Base-by-base conservation (phyloP, 805 yeast species). In the Pichia membranifaciens region DNA sequence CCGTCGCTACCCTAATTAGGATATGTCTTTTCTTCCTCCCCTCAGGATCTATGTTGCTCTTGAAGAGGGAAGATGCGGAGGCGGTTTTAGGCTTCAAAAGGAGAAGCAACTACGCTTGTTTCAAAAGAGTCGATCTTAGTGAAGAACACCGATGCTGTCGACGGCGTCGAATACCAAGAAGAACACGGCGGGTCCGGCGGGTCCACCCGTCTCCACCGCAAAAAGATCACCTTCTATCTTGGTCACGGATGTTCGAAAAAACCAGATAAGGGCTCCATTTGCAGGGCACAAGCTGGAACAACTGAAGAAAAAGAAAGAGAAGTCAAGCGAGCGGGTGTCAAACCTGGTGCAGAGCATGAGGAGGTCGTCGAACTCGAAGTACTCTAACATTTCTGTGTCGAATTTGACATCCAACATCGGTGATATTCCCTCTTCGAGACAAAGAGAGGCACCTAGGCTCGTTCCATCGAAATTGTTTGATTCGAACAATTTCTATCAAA, bases 151-250 rank as follows among this genome's bases (percentile, higher is more conserved):
- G 21, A 41, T 41, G 43, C 10, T 31, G 22, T 31, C 43, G 3
- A 10, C 34, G 5, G 31, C 5, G 17, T 28, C 37, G 3, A 25
- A 7, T 20, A 9, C 20, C 5, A 31, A 31, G 2, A 31, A 20
- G 15, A 25, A 25, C 15, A 6, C 29, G 18, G 2, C 29, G 15
- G 17, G 9, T 9, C 6, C 88, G 78, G 62, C 79, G 95, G 51
- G 89, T 82, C 95, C 86, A 84, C 1, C 3, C 15, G n/a, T 36
- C 6, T 29, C 62, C 3, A 81, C 86, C 5, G 87, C 96, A 13
- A 87, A 86, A 57, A 69, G 97, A 57, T 87, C 96, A 28, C 97
- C 98, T 10, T 87, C 96, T 1, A 90, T 90, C 59, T 73, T 90
- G 48, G 98, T 90, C 34, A 91, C 98, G 0, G 98, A 90, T 67